Base-by-base conservation (phyloP, 345 rosid species). In the Zanthoxylum bungeanum region DNA sequence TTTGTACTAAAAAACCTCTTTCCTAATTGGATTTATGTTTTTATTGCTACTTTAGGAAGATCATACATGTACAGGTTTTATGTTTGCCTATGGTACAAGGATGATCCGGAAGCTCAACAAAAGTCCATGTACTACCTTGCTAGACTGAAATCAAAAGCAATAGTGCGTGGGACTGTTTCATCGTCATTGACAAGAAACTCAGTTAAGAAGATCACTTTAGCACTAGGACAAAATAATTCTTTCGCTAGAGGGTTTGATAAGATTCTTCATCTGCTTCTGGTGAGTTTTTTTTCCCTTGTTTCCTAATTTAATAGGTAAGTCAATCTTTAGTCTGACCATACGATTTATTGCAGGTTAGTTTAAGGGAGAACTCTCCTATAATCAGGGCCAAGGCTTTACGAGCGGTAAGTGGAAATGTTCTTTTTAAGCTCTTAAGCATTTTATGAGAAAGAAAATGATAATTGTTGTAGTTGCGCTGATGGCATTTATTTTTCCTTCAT, bases 241-340 rank as follows among this genome's bases (percentile, higher is more conserved):
- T 95, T 95, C 78, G 87, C 89, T 72, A 87, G 99, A 84, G 99
- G 99, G 77, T 95, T 95, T 65, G 96, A 95, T 75, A 95, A 92
- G 84, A 92, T 95, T 79, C 94, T 92, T 77, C 84, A 88, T 77
- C 66, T 95, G 98, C 99, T 95, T 75, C 86, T 95, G 97, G 99
- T 95, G 67, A 81, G 99, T 84, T 73, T 72, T 64, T 17, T 22
- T 75, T 72, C 66, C 68, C 61, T 69, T 56, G 57, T 27, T 66
- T 72, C 56, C 77, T 64, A 25, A 56, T 64, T 81, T 60, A 62
- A 64, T 39, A 31, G 34, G 40, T 9, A 30, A 31, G 39, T 19
- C 36, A 46, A 57, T 64, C 7, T 56, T 80, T 56, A 66, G 75
- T 73, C 80, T 82, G 52, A 74, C 64, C 50, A 5, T 19, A 14